Evolutionary conservation across 2,329 filamentous ascomycete species (phyloP), one percentile per base, ranked within the genome.

Genomic region (Botrytis squamosa): DNA sequence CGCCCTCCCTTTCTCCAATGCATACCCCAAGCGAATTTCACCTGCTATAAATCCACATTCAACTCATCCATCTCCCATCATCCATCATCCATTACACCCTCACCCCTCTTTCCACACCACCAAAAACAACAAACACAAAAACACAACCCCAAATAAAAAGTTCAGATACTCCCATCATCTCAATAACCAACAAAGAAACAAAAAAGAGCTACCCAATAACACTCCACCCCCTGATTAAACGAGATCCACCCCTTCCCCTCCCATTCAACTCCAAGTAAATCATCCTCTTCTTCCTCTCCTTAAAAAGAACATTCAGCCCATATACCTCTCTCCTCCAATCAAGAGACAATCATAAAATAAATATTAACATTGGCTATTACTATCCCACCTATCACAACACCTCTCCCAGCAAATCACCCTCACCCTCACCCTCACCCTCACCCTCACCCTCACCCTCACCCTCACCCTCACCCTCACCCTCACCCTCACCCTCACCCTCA

Each of bases 71-170:
- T 52, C 0, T n/a, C 46, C 22, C 22, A 14, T 44, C 16, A 25
- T 22, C 9, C 25, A 4, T 52, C 0, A 52, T 22, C 46, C 22
- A 14, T 44, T 29, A 29, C 29, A 29, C 29, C 29, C 29, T 12
- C 1, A 0, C 14, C 4, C 46, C 22, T 49, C 12, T 3, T 25
- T 12, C 4, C 49, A 6, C 14, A 3, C 22, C 22, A 1, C 46
- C 46, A 52, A 25, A 0, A 6, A 5, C 22, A 46, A 18, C 3
- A 9, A 46, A 46, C 10, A 4, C 46, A 1, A 25, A 52, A 25
- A 52, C 1, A 52, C 0, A 14, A 14, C 1, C 4, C 1, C 1
- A 0, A 52, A 25, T 22, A 25, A 25, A 49, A 25, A 10, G 20
- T 25, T 25, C 0, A n/a, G 10, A 52, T 10, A 52, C 22, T 14